Evolutionary conservation across 75 land plant genomes (phyloP).

Genomic region (Cupressus sempervirens): DNA sequence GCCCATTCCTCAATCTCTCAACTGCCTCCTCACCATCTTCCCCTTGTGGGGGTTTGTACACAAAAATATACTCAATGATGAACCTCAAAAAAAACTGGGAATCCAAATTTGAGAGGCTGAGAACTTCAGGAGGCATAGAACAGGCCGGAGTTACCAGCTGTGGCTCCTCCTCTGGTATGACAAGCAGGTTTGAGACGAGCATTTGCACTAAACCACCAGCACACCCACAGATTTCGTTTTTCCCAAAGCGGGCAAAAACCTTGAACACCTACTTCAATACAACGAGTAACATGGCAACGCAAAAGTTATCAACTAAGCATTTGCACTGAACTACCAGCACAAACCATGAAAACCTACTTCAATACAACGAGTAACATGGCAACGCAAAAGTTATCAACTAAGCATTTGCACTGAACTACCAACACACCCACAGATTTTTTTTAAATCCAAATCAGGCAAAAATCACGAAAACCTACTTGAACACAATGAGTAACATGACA

Average conservation of each 20-base stretch:
- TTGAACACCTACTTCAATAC: background rate
- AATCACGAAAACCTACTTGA: background rate
- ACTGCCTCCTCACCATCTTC: background rate
- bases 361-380: background rate
- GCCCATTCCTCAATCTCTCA: background rate
- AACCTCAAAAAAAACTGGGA: slow-evolving; percentile 73
- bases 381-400: background rate
- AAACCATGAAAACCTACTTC: background rate
- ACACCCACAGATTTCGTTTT: too few species aligned
- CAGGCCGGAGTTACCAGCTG: slow-evolving; percentile 36
- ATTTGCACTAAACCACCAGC: background rate
- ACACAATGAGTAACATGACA: background rate
- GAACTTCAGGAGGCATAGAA: slow-evolving; percentile 40
- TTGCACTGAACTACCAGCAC: background rate
- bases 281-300: background rate
- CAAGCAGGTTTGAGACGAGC: background rate
- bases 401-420: background rate
- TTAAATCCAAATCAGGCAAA: too few species aligned
- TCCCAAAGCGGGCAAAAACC: background rate
- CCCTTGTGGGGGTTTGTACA: slow-evolving; percentile 25
- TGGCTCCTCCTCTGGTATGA: slow-evolving; percentile 16
- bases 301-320: background rate
- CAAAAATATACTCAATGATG: slow-evolving; percentile 70
- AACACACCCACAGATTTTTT: too few species aligned
- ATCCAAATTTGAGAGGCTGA: slow-evolving; percentile 73